Percentiles rank a stretch among this genome's conserved stretches.
Conservation (phyloP, 2,329 filamentous ascomycete species). For the Pseudogymnoascus sp. region DNA sequence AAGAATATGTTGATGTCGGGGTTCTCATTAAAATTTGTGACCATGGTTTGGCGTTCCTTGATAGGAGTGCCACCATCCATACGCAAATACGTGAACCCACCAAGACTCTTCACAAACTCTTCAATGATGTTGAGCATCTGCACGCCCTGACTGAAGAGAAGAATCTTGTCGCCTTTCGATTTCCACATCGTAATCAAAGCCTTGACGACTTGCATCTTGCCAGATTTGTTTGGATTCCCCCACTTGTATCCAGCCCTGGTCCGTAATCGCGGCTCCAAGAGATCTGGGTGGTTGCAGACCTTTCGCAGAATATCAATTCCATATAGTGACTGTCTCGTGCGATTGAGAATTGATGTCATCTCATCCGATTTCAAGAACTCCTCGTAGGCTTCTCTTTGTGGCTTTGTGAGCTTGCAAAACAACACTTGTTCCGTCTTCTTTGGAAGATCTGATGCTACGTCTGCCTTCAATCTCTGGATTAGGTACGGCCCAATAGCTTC, state of each 20-base stretch:
- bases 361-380: slow-evolving; percentile 74
- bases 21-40: slow-evolving; percentile 85
- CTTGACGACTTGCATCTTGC: slow-evolving; percentile 93
- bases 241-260: slow-evolving; percentile 62
- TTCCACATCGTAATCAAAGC: slow-evolving; percentile 84
- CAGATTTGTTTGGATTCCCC: slow-evolving; percentile 70
- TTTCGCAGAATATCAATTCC: slow-evolving; percentile 90
- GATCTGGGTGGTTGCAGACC: slow-evolving; percentile 94
- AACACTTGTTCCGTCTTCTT: slow-evolving; percentile 95
- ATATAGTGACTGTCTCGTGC: slow-evolving; percentile 70
- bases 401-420: slow-evolving; percentile 81
- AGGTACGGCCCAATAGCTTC: slow-evolving; percentile 91
- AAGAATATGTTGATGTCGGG: slow-evolving; percentile 78
- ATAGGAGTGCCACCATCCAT: slow-evolving; percentile 94
- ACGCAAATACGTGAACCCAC: slow-evolving; percentile 67
- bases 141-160: slow-evolving; percentile 86
- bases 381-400: slow-evolving; percentile 74
- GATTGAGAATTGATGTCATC: slow-evolving; percentile 71
- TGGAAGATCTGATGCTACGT: slow-evolving; percentile 87
- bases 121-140: slow-evolving; percentile 96
- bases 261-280: slow-evolving; percentile 55
- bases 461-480: slow-evolving; percentile 82
- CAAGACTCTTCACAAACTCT: slow-evolving; percentile 61
- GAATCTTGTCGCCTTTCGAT: slow-evolving; percentile 73
- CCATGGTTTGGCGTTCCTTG: slow-evolving; percentile 77